Conservation (phyloP, 805 yeast genomes). For the Helenozyma rhizophorensis region DNA sequence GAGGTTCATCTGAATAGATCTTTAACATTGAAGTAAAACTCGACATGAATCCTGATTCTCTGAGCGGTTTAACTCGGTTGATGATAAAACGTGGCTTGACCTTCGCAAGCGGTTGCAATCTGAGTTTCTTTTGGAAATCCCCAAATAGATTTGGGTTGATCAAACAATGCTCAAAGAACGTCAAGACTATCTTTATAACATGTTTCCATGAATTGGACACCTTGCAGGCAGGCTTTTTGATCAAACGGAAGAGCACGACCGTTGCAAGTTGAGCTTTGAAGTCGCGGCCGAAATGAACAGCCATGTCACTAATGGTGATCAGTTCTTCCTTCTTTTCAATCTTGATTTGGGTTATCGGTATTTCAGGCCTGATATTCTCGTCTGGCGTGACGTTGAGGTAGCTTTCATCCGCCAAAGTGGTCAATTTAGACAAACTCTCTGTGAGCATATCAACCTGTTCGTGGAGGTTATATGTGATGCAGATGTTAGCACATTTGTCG, state of each 20-base stretch:
- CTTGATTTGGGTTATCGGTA: constrained; percentile 33
- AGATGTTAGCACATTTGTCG: constrained; percentile 78
- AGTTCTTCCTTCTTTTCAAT: constrained; percentile 52
- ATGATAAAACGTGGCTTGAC: constrained; percentile 67
- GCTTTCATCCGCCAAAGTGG: constrained; percentile 52
- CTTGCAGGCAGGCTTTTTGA: constrained; percentile 51
- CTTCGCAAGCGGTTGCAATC: constrained; percentile 50
- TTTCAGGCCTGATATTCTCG: constrained; percentile 24
- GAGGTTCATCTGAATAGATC: constrained; percentile 78
- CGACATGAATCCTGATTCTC: constrained; percentile 76
- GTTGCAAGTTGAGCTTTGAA: constrained; percentile 89
- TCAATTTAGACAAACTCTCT: constrained; percentile 60
- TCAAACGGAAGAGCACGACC: constrained; percentile 76
- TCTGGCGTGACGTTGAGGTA: constrained; percentile 11
- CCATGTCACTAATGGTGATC: constrained; percentile 73
- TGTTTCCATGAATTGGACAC: constrained; percentile 58
- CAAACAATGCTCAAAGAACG: constrained; percentile 68
- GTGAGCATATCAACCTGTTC: constrained; percentile 62
- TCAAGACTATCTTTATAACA: constrained; percentile 55
- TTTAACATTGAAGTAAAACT: constrained; percentile 90
- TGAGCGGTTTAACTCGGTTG: constrained; percentile 58
- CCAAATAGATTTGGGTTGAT: constrained; percentile 57
- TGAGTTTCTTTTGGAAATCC: constrained; percentile 56
- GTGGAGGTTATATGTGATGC: constrained; percentile 56
- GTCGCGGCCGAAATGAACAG: constrained; percentile 83